These are phyloP conservation scores for Solanum corneliomulleri DNA, from an alignment of 257 asterid species.

Conservation along the genomic window DNA sequence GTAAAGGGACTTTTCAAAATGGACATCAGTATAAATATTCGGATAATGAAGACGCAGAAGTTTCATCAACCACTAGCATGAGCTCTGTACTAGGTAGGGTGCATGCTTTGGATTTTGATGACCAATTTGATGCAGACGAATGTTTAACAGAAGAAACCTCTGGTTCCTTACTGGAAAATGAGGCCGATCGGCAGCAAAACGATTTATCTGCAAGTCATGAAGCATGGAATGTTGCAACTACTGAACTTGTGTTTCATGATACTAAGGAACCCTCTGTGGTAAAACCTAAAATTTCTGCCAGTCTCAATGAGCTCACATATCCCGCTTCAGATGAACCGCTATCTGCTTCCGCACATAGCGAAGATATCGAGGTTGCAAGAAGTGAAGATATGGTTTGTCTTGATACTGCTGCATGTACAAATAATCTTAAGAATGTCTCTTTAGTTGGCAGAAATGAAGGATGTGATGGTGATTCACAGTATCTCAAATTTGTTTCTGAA, in stretches of 20 bases:
- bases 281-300: background rate
- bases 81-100: constrained; percentile 67
- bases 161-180: constrained; percentile 20
- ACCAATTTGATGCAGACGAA: constrained; percentile 40
- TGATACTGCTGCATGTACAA: background rate
- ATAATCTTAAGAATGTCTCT: background rate
- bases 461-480: background rate
- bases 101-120: constrained; percentile 66
- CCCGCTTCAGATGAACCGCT: background rate
- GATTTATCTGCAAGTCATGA: constrained; percentile 1
- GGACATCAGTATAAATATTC: constrained; percentile 23
- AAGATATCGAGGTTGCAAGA: background rate
- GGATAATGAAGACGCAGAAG: constrained; percentile 68
- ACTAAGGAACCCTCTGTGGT: constrained; percentile 11
- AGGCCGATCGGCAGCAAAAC: constrained; percentile 10
- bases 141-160: constrained; percentile 20
- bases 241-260: constrained; percentile 5
- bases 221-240: constrained; percentile 1
- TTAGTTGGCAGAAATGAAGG: background rate
- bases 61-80: constrained; percentile 79
- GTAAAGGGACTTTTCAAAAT: constrained; percentile 9
- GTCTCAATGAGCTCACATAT: background rate
- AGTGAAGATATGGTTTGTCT: background rate
- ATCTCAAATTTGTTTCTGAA: background rate
- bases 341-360: background rate